Percentiles rank a stretch among this genome's conserved stretches.
These are phyloP conservation scores for Termitomyces sp. DNA, from an alignment of 768 basidiomycete species.

Conservation along the genomic window DNA sequence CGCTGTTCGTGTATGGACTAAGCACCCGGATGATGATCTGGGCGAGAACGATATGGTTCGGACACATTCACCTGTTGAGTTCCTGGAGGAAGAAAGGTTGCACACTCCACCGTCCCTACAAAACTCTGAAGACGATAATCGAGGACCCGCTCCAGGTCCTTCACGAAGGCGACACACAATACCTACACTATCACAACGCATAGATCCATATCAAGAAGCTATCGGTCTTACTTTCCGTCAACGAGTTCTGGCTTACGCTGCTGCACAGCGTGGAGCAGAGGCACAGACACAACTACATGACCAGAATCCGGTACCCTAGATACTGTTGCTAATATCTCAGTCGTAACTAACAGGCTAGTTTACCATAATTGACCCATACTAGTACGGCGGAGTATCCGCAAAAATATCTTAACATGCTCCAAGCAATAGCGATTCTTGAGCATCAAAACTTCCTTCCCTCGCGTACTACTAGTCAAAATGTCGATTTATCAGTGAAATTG, in stretches of 20 bases:
- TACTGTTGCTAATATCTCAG: not conserved
- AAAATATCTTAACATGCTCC: not conserved
- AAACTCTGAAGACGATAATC: not conserved
- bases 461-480: too few species aligned
- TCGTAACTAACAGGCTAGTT: too few species aligned
- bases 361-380: not conserved
- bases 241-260: slow-evolving; percentile 12
- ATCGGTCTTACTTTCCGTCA: slow-evolving; percentile 7
- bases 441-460: too few species aligned
- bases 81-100: slow-evolving; percentile 11
- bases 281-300: not conserved
- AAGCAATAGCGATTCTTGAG: too few species aligned
- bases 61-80: slow-evolving; percentile 15
- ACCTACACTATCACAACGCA: not conserved
- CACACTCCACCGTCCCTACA: slow-evolving; percentile 6
- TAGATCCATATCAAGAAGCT: not conserved
- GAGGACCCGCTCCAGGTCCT: not conserved
- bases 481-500: too few species aligned
- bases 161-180: not conserved
- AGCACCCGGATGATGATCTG: slow-evolving; percentile 21
- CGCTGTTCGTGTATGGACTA: slow-evolving; percentile 68
- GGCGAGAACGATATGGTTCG: slow-evolving; percentile 7
- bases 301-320: not conserved
- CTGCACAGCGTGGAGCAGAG: slow-evolving; percentile 10
- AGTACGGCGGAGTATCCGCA: not conserved